phyloP scores from a whole-genome alignment of 2,329 filamentous ascomycete genomes.

The Sodiomyces alkalinus region DNA sequence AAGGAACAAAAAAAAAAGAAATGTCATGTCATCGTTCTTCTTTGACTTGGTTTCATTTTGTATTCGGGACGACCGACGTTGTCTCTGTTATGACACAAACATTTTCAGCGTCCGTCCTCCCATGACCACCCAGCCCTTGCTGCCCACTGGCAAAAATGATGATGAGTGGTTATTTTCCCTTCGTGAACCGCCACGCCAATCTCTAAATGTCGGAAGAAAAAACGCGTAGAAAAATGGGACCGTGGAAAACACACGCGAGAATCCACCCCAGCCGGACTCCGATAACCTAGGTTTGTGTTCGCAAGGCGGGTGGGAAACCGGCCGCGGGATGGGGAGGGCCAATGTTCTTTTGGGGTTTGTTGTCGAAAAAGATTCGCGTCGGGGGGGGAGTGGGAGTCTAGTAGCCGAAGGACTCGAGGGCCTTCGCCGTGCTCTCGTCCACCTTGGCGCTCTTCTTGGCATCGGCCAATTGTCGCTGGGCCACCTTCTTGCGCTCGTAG shows the following conservation, averaged over 20 bases:
- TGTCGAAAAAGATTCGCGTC: too few relatives aligned
- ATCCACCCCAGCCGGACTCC: conserved; percentile 5
- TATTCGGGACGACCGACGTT: conserved; percentile 5
- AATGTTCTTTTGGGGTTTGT: conserved; percentile 6
- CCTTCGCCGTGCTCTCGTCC: conserved; percentile 73
- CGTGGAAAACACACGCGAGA: conserved; percentile 8
- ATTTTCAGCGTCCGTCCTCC: conserved; percentile 1
- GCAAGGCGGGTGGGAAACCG: conserved; percentile 6
- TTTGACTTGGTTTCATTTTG: conserved; percentile 7
- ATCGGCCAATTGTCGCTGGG: conserved; percentile 76
- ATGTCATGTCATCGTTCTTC: conserved; percentile 3
- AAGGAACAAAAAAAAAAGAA: too few relatives aligned
- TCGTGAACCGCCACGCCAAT: conserved; percentile 37
- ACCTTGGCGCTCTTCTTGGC: conserved; percentile 85
- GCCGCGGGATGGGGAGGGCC: conserved; percentile 6
- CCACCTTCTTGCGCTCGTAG: conserved; percentile 99
- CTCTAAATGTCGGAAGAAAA: conserved; percentile 26
- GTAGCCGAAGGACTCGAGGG: conserved; percentile 85
- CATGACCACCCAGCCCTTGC: conserved; percentile 4
- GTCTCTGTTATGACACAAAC: conserved; percentile 1
- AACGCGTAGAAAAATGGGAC: conserved; percentile 30
- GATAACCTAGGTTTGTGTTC: too few relatives aligned
- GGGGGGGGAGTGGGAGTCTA: too few relatives aligned
- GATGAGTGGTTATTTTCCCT: conserved; percentile 18
- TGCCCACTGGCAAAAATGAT: conserved; percentile 8